Base-by-base conservation (phyloP, 306 rosid species). In the Mimosa bimucronata region DNA sequence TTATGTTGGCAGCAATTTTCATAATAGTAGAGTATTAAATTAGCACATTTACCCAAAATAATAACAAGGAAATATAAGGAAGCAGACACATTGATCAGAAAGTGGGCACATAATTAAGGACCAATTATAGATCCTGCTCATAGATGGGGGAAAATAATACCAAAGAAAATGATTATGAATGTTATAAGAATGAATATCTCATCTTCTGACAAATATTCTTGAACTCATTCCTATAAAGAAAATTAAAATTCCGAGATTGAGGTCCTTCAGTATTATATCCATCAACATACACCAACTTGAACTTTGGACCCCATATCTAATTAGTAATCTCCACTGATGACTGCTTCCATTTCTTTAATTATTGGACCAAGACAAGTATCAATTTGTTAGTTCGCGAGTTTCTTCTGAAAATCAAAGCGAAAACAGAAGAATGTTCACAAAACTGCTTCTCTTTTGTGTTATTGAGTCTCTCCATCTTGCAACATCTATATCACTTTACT, bases 381-480 rank as follows among this genome's bases (percentile, higher is more conserved):
- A 66, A 66, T 3, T 10, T 38, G 52, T 72, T 82, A 45, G 2
- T 28, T 21, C 26, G 6, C 13, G 25, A 23, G 48, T 65, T 55
- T 76, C 31, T 72, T 64, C 58, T 57, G 74, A 66, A 25, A 71
- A 29, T 44, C 81, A 46, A 55, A 12, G 40, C 66, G 57, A 71
- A 83, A 77, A 41, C 44, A 50, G 45, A 40, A 78, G 76, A 67
- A 79, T 19, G 48, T 58, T 26, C 16, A 75, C 44, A 16, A 31
- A 40, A 73, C n/a, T 37, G 16, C 23, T 73, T 46, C 61, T 29
- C 28, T 40, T 28, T 7, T 60, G 64, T 66, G 58, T 53, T 13
- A 6, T n/a, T 18, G 40, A 29, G 46, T 66, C 75, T 66, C 75
- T 79, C 81, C 82, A 73, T 65, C 86, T 73, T 45, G 74, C 74